phyloP scores from a whole-genome alignment of 139 green algal genomes.

The Coelastrella sp. region DNA sequence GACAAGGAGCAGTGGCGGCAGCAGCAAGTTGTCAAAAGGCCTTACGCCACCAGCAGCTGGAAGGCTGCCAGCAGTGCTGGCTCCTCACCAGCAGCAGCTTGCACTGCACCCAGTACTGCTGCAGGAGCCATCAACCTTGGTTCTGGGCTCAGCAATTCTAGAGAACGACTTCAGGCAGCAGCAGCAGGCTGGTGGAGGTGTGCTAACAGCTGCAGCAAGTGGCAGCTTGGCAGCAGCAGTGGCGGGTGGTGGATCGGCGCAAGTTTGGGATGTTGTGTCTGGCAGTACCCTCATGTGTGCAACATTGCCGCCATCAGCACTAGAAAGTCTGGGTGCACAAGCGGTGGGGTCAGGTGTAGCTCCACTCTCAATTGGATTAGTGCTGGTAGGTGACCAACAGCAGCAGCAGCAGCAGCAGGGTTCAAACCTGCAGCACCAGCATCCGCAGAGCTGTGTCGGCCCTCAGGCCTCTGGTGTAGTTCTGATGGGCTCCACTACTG shows the following conservation, averaged over 20 bases:
- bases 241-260: not conserved
- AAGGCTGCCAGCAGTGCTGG: not conserved
- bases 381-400: not conserved
- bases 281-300: not conserved
- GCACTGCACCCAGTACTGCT: conserved; percentile 13
- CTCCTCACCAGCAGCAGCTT: not conserved
- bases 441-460: not conserved
- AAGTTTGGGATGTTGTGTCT: conserved; percentile 1
- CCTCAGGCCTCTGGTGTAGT: not conserved
- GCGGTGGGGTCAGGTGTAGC: not conserved
- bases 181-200: too few relatives aligned
- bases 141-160: too few relatives aligned
- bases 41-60: not conserved
- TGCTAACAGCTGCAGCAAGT: not conserved
- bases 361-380: not conserved
- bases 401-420: not conserved
- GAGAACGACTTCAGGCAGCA: not conserved
- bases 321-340: too few relatives aligned
- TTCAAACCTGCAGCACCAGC: not conserved
- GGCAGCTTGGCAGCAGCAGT: not conserved
- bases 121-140: conserved; percentile 2
- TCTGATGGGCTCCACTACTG: not conserved
- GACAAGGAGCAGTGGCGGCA: not conserved
- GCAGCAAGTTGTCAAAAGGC: not conserved
- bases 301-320: not conserved